phyloP scores from a whole-genome alignment of 129 eudicot genomes.

The Flaveria bidentis region DNA sequence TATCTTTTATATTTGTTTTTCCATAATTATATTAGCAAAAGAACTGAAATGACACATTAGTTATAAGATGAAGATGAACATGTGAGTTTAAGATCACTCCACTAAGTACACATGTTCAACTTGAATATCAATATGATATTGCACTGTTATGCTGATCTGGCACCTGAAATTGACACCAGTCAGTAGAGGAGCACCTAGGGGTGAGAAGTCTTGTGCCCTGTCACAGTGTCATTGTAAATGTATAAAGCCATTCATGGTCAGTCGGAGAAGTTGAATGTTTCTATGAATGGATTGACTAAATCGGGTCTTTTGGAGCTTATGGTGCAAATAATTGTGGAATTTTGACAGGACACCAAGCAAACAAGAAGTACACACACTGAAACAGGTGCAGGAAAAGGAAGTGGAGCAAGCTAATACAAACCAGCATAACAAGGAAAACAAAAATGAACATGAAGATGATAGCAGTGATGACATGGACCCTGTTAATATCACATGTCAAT shows the following conservation, averaged over 20 bases:
- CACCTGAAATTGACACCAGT: neutral
- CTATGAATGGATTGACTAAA: neutral
- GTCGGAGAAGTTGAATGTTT: neutral
- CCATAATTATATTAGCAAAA: slow-evolving; percentile 9
- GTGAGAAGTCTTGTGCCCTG: neutral
- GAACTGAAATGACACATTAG: slow-evolving; percentile 1
- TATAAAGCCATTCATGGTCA: neutral
- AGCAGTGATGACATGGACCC: slow-evolving; percentile 17
- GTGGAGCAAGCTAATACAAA: slow-evolving; percentile 20
- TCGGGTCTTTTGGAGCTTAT: no score
- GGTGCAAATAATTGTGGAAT: slow-evolving; percentile 6
- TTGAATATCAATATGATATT: slow-evolving; percentile 17
- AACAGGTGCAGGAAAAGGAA: slow-evolving; percentile 12
- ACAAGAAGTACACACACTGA: slow-evolving; percentile 13
- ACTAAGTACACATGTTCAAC: neutral
- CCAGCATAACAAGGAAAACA: slow-evolving; percentile 24
- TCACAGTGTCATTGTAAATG: slow-evolving; percentile 1
- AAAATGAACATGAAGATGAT: slow-evolving; percentile 13
- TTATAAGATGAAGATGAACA: slow-evolving; percentile 8
- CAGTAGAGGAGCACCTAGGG: neutral
- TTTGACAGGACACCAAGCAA: slow-evolving; percentile 36
- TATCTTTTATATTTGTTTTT: neutral
- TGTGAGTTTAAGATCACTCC: neutral
- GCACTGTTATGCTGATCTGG: neutral
- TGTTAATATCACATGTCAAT: slow-evolving; percentile 32